phyloP scores from a whole-genome alignment of 805 yeast species.

The Candida boleticola region DNA sequence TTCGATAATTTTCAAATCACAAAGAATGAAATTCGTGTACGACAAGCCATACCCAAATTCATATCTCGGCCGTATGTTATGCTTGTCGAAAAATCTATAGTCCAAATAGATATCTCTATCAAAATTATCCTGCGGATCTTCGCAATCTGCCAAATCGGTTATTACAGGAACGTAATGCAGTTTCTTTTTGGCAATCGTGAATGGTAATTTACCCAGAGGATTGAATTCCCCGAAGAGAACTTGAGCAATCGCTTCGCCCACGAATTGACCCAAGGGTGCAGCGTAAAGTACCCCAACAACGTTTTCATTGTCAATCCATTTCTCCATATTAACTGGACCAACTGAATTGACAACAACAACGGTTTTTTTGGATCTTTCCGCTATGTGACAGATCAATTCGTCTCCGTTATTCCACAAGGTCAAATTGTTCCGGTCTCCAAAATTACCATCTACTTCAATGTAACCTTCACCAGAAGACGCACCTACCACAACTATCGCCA shows the following conservation, averaged over 20 bases:
- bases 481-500: constrained; percentile 53
- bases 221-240: constrained; percentile 58
- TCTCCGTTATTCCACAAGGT: constrained; percentile 61
- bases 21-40: constrained; percentile 43
- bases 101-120: constrained; percentile 52
- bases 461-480: constrained; percentile 61
- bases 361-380: constrained; percentile 51
- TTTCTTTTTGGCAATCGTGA: constrained; percentile 55
- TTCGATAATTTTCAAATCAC: constrained; percentile 38
- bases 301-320: constrained; percentile 55
- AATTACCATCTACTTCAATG: constrained; percentile 54
- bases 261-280: constrained; percentile 56
- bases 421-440: constrained; percentile 55
- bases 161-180: constrained; percentile 47
- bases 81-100: constrained; percentile 57
- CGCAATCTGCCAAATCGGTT: constrained; percentile 27
- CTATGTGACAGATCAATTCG: constrained; percentile 46
- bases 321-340: constrained; percentile 60
- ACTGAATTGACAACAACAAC: constrained; percentile 59
- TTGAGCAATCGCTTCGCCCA: constrained; percentile 58
- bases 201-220: constrained; percentile 64
- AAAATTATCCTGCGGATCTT: constrained; percentile 42
- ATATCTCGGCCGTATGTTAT: constrained; percentile 53
- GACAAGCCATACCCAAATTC: constrained; percentile 66
- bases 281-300: constrained; percentile 56